These are phyloP conservation scores for Trypanosoma congolense DNA, from an alignment of 208 protist genomes.

Conservation along the genomic window DNA sequence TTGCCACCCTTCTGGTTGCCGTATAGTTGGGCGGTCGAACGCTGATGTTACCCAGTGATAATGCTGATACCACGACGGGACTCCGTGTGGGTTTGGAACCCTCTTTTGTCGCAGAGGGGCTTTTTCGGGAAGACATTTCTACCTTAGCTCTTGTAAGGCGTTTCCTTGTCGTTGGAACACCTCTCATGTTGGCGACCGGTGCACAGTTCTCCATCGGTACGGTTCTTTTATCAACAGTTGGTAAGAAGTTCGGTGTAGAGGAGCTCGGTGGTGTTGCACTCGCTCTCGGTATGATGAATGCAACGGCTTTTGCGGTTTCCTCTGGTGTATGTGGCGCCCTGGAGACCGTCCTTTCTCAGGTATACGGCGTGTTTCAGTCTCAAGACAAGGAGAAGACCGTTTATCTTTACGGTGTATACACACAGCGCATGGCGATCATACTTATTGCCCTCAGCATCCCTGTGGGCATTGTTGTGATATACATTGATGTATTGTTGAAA, in stretches of 20 bases:
- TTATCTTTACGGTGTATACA: slow-evolving; percentile 79
- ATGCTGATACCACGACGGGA: too few relatives aligned
- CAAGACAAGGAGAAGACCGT: slow-evolving; percentile 28
- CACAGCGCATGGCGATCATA: slow-evolving; percentile 79
- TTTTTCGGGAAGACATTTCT: slow-evolving; percentile 23
- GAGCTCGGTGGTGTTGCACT: slow-evolving; percentile 69
- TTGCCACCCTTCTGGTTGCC: too few relatives aligned
- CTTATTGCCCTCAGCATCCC: slow-evolving; percentile 60
- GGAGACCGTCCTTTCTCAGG: slow-evolving; percentile 84
- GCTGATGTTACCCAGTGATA: too few relatives aligned
- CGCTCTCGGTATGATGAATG: slow-evolving; percentile 75
- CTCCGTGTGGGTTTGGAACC: too few relatives aligned
- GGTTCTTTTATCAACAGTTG: slow-evolving; percentile 59
- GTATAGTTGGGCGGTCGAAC: too few relatives aligned
- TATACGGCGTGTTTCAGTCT: slow-evolving; percentile 47
- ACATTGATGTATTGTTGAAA: slow-evolving; percentile 43
- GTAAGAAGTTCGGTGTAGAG: slow-evolving; percentile 50
- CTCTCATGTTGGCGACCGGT: slow-evolving; percentile 63
- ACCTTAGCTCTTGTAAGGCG: slow-evolving; percentile 36
- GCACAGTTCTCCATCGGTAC: slow-evolving; percentile 76
- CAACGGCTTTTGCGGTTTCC: slow-evolving; percentile 82
- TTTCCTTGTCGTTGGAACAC: slow-evolving; percentile 64
- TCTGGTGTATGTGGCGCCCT: slow-evolving; percentile 77
- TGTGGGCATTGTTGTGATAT: slow-evolving; percentile 64
- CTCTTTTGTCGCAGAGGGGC: too few relatives aligned